Evolutionary conservation across 2,329 filamentous ascomycete species (phyloP).

Genomic region (Hypoxylon sp.): DNA sequence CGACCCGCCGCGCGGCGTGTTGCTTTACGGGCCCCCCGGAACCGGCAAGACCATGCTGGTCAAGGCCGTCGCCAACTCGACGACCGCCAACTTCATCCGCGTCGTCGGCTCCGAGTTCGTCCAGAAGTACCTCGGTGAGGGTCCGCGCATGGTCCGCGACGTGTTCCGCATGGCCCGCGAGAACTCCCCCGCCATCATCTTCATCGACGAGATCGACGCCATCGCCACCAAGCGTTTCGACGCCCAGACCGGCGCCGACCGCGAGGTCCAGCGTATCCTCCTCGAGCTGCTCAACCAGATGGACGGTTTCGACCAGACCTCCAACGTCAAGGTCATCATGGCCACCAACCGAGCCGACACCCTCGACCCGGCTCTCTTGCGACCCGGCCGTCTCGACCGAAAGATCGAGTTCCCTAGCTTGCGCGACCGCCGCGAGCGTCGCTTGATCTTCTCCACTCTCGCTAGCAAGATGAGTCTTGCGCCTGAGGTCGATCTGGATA

Average conservation of each 20-base stretch:
- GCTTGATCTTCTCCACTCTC: conserved; percentile 98
- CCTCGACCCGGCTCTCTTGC: conserved; percentile 92
- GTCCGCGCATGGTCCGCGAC: conserved; percentile 98
- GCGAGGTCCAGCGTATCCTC: conserved; percentile 98
- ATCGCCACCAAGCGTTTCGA: conserved; percentile 99
- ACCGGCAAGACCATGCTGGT: conserved; percentile 91
- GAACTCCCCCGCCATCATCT: conserved; percentile 98
- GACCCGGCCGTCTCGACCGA: conserved; percentile 93
- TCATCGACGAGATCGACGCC: conserved; percentile 99
- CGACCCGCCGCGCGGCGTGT: conserved; percentile 94
- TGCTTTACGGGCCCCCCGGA: conserved; percentile 95
- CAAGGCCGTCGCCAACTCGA: conserved; percentile 98
- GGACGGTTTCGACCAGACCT: conserved; percentile 99
- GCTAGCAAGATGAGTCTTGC: conserved; percentile 97
- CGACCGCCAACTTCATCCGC: conserved; percentile 97
- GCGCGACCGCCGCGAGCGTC: conserved; percentile 91
- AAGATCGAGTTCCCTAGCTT: conserved; percentile 99
- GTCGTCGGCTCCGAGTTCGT: conserved; percentile 99
- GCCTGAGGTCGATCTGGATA: conserved; percentile 96
- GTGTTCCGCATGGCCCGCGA: conserved; percentile 99
- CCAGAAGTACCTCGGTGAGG: conserved; percentile 98
- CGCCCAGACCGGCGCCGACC: conserved; percentile 96
- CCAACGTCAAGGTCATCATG: conserved; percentile 99
- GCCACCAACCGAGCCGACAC: conserved; percentile 98
- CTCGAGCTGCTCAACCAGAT: conserved; percentile 99